Base-by-base conservation (phyloP, 495 filamentous ascomycete species). In the Glutinoglossum americanum region DNA sequence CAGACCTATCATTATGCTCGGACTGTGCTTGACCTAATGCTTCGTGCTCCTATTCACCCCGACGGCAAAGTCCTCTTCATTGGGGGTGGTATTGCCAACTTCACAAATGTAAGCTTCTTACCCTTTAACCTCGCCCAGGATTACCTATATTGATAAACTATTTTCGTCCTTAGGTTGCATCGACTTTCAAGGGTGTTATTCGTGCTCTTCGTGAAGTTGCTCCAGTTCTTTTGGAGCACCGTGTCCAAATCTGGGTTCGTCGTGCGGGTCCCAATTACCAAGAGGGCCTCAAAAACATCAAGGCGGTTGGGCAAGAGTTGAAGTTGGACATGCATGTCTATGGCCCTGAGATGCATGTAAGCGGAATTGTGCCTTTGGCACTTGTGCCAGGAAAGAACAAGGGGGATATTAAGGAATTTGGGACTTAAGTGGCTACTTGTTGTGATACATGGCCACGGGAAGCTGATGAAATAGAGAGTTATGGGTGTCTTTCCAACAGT, bases 71-170 rank as follows among this genome's bases (percentile, higher is more conserved):
- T 97, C 58, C 81, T 99, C 62, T 97, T 99, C 78, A 96, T 99
- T 64, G 92, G 92, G 70, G 92, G 92, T 74, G 92, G 92, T 79
- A 99, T 99, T 80, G 92, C 92, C 76, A 99, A 99, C 83, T 99
- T 99, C 77, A 99, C 92, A 73, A 86, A 82, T 67, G 79, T 72
- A 67, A 62, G 66, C 62, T n/a, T 26, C 57, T 11, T 1, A 23
- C 23, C 48, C 21, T n/a, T 7, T 27, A 17, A 28, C 48, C 21
- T 11, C 1, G 17, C 17, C 19, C 10, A 19, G 3, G 49, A 19
- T 30, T 26, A 6, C 19, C 23, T 28, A 13, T 19, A 4, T 30
- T 26, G n/a, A 13, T 30, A 17, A 27, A 9, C 5, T 28, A 27
- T 17, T 53, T 17, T 13, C 26, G 7, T 56, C 15, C 19, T 0